Evolutionary conservation across 2,329 filamentous ascomycete species (phyloP).

Genomic region (Xylaria arbuscula): DNA sequence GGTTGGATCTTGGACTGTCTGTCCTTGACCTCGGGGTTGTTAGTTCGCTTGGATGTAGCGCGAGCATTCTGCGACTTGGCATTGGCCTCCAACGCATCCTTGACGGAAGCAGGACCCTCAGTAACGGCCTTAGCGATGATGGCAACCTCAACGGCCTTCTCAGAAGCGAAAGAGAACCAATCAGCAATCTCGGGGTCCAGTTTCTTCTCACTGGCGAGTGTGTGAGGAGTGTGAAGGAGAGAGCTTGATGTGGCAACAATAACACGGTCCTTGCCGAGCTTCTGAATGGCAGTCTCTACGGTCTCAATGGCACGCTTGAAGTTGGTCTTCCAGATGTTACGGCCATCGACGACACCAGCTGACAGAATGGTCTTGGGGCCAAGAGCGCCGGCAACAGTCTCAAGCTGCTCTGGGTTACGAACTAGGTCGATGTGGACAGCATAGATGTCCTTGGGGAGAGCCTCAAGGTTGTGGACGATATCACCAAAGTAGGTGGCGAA

Average conservation of each 20-base stretch:
- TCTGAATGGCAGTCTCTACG: slow-evolving; percentile 88
- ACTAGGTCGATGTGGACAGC: slow-evolving; percentile 95
- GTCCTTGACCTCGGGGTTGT: slow-evolving; percentile 97
- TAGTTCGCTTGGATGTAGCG: slow-evolving; percentile 92
- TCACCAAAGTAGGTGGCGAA: slow-evolving; percentile 99
- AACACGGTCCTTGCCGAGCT: slow-evolving; percentile 97
- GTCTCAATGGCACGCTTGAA: slow-evolving; percentile 93
- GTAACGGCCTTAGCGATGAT: slow-evolving; percentile 97
- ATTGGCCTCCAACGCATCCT: slow-evolving; percentile 93
- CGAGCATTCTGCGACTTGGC: slow-evolving; percentile 93
- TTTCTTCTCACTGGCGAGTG: slow-evolving; percentile 98
- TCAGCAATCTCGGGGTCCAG: slow-evolving; percentile 91
- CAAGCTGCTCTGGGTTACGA: slow-evolving; percentile 97
- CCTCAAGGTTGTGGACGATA: slow-evolving; percentile 98
- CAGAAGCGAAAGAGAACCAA: slow-evolving; percentile 98
- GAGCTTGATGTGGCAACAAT: slow-evolving; percentile 97
- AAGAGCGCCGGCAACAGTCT: slow-evolving; percentile 83
- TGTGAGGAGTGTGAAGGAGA: slow-evolving; percentile 98
- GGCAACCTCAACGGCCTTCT: slow-evolving; percentile 93
- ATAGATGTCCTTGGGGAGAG: slow-evolving; percentile 81
- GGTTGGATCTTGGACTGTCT: slow-evolving; percentile 88
- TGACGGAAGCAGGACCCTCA: slow-evolving; percentile 87
- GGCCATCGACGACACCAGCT: slow-evolving; percentile 95
- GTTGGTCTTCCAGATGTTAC: slow-evolving; percentile 99
- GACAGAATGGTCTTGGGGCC: slow-evolving; percentile 92